phyloP scores from a whole-genome alignment of 441 rosid genomes.

The Macaranga tanarius region DNA sequence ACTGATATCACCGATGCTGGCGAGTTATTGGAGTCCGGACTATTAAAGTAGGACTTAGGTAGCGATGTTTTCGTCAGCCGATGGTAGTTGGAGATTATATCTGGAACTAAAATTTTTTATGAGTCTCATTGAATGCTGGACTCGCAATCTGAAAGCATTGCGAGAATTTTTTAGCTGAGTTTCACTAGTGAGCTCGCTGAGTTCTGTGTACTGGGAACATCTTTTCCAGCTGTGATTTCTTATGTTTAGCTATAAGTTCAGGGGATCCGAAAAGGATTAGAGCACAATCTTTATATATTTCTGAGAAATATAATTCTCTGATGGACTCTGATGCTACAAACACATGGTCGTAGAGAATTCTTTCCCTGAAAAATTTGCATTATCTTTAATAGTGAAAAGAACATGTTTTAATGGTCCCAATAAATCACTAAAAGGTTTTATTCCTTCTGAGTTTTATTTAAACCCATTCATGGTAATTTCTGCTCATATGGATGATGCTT shows the following conservation, averaged over 20 bases:
- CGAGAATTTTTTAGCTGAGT: constrained; percentile 44
- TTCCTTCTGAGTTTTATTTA: no score
- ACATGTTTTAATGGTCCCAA: no score
- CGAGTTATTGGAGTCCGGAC: constrained; percentile 29
- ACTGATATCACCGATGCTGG: no score
- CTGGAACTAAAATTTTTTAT: constrained; percentile 36
- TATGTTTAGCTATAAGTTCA: constrained; percentile 45
- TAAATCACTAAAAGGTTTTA: no score
- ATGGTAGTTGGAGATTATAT: constrained; percentile 47
- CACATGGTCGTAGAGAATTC: constrained; percentile 61
- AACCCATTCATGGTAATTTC: no score
- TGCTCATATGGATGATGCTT: no score
- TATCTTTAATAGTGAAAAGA: no score
- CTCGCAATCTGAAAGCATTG: constrained; percentile 49
- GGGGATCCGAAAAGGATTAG: constrained; percentile 59
- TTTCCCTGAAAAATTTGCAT: no score
- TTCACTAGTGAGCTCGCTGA: constrained; percentile 57
- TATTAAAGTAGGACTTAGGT: constrained; percentile 45
- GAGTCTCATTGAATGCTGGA: constrained; percentile 54
- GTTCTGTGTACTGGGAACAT: constrained; percentile 47
- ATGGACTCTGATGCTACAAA: constrained; percentile 52
- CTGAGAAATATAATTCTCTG: constrained; percentile 62
- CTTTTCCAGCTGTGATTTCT: constrained; percentile 52
- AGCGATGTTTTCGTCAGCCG: constrained; percentile 39
- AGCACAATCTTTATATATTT: constrained; percentile 64